Evolutionary conservation across 352 stramenopile species (phyloP).

Genomic region (Globisporangium carolinianum): DNA sequence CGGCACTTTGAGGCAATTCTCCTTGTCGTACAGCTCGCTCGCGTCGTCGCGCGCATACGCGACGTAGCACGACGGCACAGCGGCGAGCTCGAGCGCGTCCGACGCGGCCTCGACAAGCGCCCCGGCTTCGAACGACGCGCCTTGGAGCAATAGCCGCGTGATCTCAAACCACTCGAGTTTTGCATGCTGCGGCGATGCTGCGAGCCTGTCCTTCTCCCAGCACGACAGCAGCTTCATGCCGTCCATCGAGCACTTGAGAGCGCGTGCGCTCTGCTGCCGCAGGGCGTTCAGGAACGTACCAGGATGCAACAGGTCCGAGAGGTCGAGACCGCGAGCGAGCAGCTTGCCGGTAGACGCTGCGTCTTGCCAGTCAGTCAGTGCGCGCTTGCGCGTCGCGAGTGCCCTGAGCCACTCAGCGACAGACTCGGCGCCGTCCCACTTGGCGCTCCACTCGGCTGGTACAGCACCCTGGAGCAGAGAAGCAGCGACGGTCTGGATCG

Average conservation of each 20-base stretch:
- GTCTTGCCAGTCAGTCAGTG: conserved; percentile 84
- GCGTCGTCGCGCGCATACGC: conserved; percentile 74
- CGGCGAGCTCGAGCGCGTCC: conserved; percentile 79
- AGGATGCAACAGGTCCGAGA: conserved; percentile 90
- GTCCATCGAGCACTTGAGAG: conserved; percentile 85
- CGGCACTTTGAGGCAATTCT: conserved; percentile 66
- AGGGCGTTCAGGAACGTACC: conserved; percentile 94
- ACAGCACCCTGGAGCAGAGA: conserved; percentile 70
- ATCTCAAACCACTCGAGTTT: conserved; percentile 80
- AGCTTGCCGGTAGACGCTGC: conserved; percentile 50
- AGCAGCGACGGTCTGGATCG: conserved; percentile 74
- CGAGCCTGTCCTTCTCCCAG: conserved; percentile 75
- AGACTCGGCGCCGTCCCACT: conserved; percentile 78
- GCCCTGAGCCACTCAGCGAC: conserved; percentile 73
- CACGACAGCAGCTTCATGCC: conserved; percentile 86
- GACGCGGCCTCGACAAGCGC: conserved; percentile 69
- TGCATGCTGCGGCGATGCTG: conserved; percentile 9
- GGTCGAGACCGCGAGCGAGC: conserved; percentile 66
- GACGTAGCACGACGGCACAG: conserved; percentile 75
- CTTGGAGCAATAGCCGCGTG: conserved; percentile 76
- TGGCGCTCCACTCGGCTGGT: conserved; percentile 68
- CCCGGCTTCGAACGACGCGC: conserved; percentile 79
- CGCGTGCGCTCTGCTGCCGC: conserved; percentile 86
- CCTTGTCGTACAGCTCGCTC: conserved; percentile 70
- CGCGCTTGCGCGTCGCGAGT: conserved; percentile 71